A percentile compares a stretch with the other conserved stretches of the same genome.
phyloP scores from a whole-genome alignment of 345 rosid species.

The Noccaea caerulescens region DNA sequence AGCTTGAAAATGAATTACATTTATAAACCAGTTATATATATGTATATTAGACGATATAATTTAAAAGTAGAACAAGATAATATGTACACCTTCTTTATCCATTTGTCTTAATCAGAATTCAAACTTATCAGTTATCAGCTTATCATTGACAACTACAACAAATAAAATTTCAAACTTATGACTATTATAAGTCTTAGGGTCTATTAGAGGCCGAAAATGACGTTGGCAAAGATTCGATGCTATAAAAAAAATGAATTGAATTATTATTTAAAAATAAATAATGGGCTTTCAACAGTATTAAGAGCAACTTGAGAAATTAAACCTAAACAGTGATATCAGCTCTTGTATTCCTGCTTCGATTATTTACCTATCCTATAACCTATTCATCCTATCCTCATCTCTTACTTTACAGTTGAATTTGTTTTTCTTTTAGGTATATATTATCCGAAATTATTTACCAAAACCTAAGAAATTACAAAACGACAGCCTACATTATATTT shows the following conservation, averaged over 20 bases:
- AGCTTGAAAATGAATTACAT: neutral
- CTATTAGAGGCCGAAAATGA: conserved; percentile 19
- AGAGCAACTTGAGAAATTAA: neutral
- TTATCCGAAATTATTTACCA: neutral
- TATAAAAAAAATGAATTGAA: too few species aligned
- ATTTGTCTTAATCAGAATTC: conserved; percentile 32
- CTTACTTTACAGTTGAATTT: neutral
- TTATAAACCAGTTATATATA: neutral
- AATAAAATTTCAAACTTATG: neutral
- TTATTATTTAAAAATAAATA: too few species aligned
- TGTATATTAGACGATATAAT: neutral
- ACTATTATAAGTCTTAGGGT: conserved; percentile 9
- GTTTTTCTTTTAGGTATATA: neutral
- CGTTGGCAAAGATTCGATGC: conserved; percentile 8
- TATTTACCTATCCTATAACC: neutral
- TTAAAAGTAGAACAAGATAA: neutral
- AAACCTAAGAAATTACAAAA: neutral
- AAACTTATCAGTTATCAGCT: conserved; percentile 2
- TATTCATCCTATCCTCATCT: neutral
- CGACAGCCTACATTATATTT: neutral
- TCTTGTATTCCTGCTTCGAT: neutral
- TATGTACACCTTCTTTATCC: conserved; percentile 5
- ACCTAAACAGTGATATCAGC: neutral
- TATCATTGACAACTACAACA: too few species aligned
- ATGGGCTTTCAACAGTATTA: too few species aligned